These are phyloP conservation scores for Scedosporium minutisporum DNA, from an alignment of 2,329 filamentous ascomycete species.

Conservation along the genomic window DNA sequence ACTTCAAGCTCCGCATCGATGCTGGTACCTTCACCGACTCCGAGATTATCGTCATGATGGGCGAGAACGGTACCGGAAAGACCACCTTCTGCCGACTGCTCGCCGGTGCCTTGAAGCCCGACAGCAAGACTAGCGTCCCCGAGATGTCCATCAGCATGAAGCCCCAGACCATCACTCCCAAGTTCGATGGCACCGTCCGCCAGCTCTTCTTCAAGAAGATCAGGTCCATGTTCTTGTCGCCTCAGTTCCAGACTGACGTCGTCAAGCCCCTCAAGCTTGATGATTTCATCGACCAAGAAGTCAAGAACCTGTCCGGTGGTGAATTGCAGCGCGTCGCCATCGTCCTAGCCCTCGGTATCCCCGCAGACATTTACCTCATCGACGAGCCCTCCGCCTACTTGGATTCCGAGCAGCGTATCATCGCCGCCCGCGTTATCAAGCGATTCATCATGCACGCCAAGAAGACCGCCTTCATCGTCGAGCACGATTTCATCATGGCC, in stretches of 20 bases:
- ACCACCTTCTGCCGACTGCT: conserved; percentile 97
- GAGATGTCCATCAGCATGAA: conserved; percentile 99
- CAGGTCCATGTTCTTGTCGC: conserved; percentile 89
- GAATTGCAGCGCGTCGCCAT: conserved; percentile 99
- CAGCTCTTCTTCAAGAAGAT: conserved; percentile 99
- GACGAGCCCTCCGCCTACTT: conserved; percentile 97
- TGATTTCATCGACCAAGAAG: conserved; percentile 98
- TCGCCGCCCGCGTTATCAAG: conserved; percentile 96
- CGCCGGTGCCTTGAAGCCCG: conserved; percentile 86
- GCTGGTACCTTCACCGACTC: conserved; percentile 88
- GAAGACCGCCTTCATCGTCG: conserved; percentile 98
- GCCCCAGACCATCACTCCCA: conserved; percentile 98
- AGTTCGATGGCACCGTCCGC: conserved; percentile 92
- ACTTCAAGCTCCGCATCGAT: conserved; percentile 77
- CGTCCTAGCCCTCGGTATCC: conserved; percentile 87
- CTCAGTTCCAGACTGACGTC: conserved; percentile 98
- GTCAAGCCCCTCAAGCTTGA: conserved; percentile 99
- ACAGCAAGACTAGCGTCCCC: conserved; percentile 67
- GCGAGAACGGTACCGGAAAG: conserved; percentile 98
- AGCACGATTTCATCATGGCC: conserved; percentile 99
- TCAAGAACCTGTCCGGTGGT: conserved; percentile 97
- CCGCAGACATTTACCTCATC: conserved; percentile 96
- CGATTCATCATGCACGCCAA: conserved; percentile 99
- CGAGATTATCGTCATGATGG: conserved; percentile 99
- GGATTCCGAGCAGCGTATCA: conserved; percentile 97